Evolutionary conservation across 371 early-diverging fungal species (phyloP), one percentile per base, ranked within the genome.

Genomic region (Apophysomyces ossiformis): DNA sequence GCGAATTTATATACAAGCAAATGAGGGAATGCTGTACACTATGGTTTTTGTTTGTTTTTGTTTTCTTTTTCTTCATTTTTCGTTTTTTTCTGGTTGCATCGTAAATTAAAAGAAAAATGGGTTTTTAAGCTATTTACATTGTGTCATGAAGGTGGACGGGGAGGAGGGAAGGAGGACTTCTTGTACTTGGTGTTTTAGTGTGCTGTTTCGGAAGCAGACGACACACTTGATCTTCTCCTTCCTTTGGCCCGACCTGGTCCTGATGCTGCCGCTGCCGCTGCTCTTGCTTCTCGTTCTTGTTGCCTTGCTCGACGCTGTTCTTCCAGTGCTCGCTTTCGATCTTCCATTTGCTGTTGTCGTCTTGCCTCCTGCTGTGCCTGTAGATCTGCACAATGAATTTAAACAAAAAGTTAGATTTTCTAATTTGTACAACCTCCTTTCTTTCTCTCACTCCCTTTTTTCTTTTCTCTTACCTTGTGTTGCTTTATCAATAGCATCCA

Each of bases 281-380:
- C 16, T 21, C 54, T 50, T 50, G 54, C 21, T 50, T 50, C 54
- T 50, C 54, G n/a, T 1, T 50, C 54, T 21, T 50, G 54, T 21
- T 50, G 54, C 2, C 54, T 50, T 26, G 21, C 54, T 7, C 59
- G 58, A 16, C 63, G 62, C 44, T 66, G 37, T 44, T 66, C 61
- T 26, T 32, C 56, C 9, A 41, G 7, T 39, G 38, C 47, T 13
- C 46, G 12, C 37, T 66, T 66, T 21, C 21, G 47, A 6, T 38
- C 67, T 38, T 66, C 67, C 41, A 61, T 60, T 54, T 66, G 56
- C 9, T 56, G 60, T 7, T 60, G 44, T 36, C 61, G 47, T 21
- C 21, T 47, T 2, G 57, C 67, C 39, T 66, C 67, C 41, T 66
- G 46, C 39, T 66, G 56, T n/a, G 46, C 21, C 47, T 66, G 60